Base-by-base conservation (phyloP, 495 filamentous ascomycete genomes). In the Penicillium psychrofluorescens region DNA sequence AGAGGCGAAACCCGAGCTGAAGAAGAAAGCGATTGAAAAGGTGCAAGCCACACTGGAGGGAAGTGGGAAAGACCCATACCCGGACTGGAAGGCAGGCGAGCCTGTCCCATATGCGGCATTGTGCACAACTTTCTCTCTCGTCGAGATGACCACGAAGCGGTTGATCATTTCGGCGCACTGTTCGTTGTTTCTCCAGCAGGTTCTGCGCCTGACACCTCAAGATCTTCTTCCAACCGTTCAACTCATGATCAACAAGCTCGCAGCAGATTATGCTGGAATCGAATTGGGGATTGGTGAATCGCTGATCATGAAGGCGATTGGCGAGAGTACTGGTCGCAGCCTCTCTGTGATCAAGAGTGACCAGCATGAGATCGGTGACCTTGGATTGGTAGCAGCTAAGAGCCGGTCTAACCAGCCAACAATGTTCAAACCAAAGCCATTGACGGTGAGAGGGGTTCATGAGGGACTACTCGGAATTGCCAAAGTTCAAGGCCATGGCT, bases 261-360 rank as follows among this genome's bases (percentile, higher is more conserved):
- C 92, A 10, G 90, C 92, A 1, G 92, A 98, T 58, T 98, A 95
- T 56, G 83, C 90, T 16, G 92, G 92, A 13, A 86, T 98, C 44
- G 92, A 98, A 64, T 72, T 98, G 12, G 92, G 92, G 28, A 97
- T 98, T 57, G 92, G 92, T 35, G 92, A 98, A 68, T 95, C 89
- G 11, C 61, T 98, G 36, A 95, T 98, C 54, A 96, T 98, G 90
- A 98, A 96, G 55, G 86, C 92, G 11, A 95, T 98, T 56, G 89
- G 90, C 11, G 90, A 98, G 68, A 83, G 81, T 40, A 97, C 92
- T 2, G 92, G 92, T 6, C 83, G 94, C 42, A 92, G 83, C 57
- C 63, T 96, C 34, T 66, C 78, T 8, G 80, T 92, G 41, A 95
- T 97, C 63, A 96, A 95, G 60, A 75, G 81, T 33, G 92, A 98